A percentile compares a stretch with the other conserved stretches of the same genome.
Conservation (phyloP, 2,329 filamentous ascomycete species). For the Ophiostoma ips region DNA sequence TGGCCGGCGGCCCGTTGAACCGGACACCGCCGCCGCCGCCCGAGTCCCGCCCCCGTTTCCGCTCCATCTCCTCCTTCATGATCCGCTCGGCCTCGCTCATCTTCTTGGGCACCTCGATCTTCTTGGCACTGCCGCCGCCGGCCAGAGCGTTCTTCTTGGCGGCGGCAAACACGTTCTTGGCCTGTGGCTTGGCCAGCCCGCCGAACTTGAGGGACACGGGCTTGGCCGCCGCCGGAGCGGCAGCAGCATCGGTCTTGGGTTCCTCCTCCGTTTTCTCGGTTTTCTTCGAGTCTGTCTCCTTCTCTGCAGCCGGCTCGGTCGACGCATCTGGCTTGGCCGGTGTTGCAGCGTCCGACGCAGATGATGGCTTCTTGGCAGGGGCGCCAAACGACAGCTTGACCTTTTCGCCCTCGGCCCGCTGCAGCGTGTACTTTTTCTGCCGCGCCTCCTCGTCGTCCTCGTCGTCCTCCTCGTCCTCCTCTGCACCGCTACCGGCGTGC, state of each 20-base stretch:
- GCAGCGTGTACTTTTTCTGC: slow-evolving; percentile 32
- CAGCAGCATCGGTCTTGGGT: background rate
- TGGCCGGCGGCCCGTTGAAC: slow-evolving; percentile 20
- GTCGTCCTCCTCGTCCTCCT: slow-evolving; percentile 26
- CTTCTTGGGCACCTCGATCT: slow-evolving; percentile 56
- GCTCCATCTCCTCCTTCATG: slow-evolving; percentile 73
- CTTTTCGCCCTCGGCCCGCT: slow-evolving; percentile 59
- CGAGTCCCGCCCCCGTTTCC: slow-evolving; percentile 44
- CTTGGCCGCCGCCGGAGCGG: slow-evolving; percentile 6
- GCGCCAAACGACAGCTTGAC: slow-evolving; percentile 58
- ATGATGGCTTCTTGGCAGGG: slow-evolving; percentile 16
- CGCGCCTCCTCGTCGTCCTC: slow-evolving; percentile 27
- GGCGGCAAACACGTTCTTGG: slow-evolving; percentile 62
- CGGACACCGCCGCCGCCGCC: slow-evolving; percentile 11
- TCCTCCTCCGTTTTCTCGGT: too few relatives aligned
- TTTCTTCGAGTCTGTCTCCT: background rate
- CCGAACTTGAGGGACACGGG: slow-evolving; percentile 51
- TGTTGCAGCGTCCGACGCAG: slow-evolving; percentile 10
- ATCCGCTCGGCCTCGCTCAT: slow-evolving; percentile 82
- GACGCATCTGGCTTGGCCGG: slow-evolving; percentile 9
- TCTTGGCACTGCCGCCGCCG: slow-evolving; percentile 43
- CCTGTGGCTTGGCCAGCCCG: slow-evolving; percentile 40
- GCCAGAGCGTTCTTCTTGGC: slow-evolving; percentile 55
- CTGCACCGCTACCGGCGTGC: slow-evolving; percentile 31
- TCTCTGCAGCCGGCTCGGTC: slow-evolving; percentile 8